Evolutionary conservation across 495 filamentous ascomycete species (phyloP).

Genomic region (Neurospora sp.): DNA sequence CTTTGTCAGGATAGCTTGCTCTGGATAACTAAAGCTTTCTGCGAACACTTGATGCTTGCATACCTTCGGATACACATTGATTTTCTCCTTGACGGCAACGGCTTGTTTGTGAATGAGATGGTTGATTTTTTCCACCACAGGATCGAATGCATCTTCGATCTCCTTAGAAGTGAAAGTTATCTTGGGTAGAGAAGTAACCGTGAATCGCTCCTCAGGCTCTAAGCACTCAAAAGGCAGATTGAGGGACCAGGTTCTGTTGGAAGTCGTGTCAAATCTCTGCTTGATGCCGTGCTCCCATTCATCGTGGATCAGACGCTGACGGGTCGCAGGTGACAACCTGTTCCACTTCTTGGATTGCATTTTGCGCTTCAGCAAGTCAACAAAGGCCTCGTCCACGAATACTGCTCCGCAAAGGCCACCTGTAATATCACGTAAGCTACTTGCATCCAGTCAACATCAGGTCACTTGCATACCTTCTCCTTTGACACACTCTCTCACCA

Average conservation of each 20-base stretch:
- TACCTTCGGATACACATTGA: constrained; percentile 1
- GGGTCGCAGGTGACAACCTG: background rate
- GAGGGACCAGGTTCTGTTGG: background rate
- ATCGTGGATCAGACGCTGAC: background rate
- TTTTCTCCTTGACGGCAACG: background rate
- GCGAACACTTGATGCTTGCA: background rate
- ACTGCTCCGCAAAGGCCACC: constrained; percentile 12
- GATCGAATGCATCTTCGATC: background rate
- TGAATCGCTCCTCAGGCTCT: background rate
- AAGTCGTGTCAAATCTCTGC: background rate
- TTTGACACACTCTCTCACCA: constrained; percentile 10
- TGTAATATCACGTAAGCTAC: background rate
- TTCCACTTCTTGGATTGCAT: background rate
- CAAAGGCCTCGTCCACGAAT: constrained; percentile 13
- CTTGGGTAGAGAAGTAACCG: background rate
- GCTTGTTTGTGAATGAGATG: background rate
- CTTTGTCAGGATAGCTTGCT: background rate
- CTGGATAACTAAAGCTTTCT: no score
- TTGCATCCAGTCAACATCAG: background rate
- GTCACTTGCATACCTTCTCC: constrained; percentile 4
- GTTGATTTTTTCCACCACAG: background rate
- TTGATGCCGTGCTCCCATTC: constrained; percentile 16
- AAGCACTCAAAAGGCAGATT: constrained; percentile 1
- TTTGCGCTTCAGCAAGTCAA: constrained; percentile 3
- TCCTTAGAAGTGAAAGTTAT: background rate